Conservation (phyloP, 2,329 filamentous ascomycete species). For the Ascosphaera aggregata region DNA sequence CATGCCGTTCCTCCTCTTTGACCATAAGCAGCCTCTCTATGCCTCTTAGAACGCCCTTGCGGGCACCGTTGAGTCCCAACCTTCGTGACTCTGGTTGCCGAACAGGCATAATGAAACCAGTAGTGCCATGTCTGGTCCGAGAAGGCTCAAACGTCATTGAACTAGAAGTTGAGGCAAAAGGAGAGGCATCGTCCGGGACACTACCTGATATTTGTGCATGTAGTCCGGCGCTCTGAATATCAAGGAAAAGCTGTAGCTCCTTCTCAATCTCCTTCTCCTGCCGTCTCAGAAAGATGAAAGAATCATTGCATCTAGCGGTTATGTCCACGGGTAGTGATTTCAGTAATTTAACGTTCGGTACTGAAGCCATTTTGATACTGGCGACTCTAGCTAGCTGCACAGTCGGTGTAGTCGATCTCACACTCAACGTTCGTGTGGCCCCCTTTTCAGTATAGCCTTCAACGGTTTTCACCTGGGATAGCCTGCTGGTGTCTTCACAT, state of each 20-base stretch:
- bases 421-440: no score
- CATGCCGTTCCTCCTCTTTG: constrained; percentile 31
- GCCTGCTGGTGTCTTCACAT: no score
- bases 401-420: no score
- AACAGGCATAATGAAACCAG: constrained; percentile 15
- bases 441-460: no score
- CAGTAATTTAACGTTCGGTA: no score
- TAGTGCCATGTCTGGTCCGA: constrained; percentile 9
- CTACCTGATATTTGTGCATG: constrained; percentile 22
- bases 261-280: constrained; percentile 30
- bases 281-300: constrained; percentile 27
- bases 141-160: constrained; percentile 14
- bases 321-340: constrained; percentile 11
- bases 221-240: constrained; percentile 36
- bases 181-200: constrained; percentile 16
- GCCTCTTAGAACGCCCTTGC: constrained; percentile 31
- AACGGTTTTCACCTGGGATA: no score
- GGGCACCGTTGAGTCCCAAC: constrained; percentile 28
- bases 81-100: constrained; percentile 20
- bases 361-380: no score
- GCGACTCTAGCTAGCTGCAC: no score
- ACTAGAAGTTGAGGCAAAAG: constrained; percentile 26
- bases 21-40: constrained; percentile 32
- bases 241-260: constrained; percentile 34
- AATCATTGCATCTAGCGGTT: constrained; percentile 14